Evolutionary conservation across 257 asterid species (phyloP).

Genomic region (Solanum tacnaense): DNA sequence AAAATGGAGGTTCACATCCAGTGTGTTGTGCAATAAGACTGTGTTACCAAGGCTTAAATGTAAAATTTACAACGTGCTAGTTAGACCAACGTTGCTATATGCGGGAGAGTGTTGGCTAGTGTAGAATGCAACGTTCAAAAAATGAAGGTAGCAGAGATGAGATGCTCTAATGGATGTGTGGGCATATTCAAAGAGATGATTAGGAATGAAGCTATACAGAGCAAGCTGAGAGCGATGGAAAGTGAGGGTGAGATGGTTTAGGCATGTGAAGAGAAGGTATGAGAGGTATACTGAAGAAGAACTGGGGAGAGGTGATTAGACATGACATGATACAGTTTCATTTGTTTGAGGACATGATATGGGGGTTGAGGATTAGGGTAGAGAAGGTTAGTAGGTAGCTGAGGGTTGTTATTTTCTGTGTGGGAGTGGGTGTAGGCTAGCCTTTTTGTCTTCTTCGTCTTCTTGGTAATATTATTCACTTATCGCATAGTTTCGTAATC

Average conservation of each 20-base stretch:
- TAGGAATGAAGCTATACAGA: neutral
- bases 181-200: neutral
- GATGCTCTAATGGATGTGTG: neutral
- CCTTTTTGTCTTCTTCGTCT: neutral
- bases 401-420: neutral
- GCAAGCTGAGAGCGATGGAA: neutral
- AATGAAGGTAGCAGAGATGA: neutral
- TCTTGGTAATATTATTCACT: neutral
- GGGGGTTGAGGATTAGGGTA: neutral
- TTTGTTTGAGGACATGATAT: neutral
- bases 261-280: neutral
- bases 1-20: neutral
- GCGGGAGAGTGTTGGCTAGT: fast-evolving
- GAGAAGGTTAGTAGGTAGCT: neutral
- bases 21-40: neutral
- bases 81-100: neutral
- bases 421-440: neutral
- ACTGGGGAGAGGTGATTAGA: neutral
- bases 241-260: neutral
- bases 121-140: neutral
- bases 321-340: neutral
- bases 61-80: neutral
- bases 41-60: neutral
- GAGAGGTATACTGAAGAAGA: neutral
- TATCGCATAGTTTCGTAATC: neutral